These are phyloP conservation scores for Peribolospora kevripleyi DNA, from an alignment of 768 basidiomycete species.

Conservation along the genomic window DNA sequence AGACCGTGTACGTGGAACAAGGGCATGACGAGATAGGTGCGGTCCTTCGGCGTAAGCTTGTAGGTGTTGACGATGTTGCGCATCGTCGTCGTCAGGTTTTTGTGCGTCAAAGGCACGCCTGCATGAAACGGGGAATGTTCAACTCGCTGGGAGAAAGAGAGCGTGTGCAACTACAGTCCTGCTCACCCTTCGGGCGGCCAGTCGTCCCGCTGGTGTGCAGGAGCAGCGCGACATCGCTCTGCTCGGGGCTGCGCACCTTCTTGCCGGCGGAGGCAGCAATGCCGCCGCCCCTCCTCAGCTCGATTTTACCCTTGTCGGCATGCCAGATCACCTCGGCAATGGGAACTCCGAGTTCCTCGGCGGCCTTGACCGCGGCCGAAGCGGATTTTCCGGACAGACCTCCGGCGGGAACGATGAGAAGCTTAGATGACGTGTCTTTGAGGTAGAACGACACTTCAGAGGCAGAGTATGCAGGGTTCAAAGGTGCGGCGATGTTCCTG, in stretches of 20 bases:
- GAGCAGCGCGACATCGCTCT: conserved; percentile 30
- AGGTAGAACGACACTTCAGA: conserved; percentile 10
- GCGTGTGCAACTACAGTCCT: background rate
- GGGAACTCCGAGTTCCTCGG: conserved; percentile 4
- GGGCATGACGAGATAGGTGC: conserved; percentile 28
- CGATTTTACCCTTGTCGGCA: background rate
- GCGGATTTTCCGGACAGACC: background rate
- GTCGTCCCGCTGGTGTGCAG: conserved; percentile 38
- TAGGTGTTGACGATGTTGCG: conserved; percentile 19
- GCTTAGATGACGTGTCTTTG: conserved; percentile 4
- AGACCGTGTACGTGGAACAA: conserved; percentile 38
- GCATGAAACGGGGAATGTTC: background rate
- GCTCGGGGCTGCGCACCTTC: conserved; percentile 10
- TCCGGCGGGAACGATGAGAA: conserved; percentile 6
- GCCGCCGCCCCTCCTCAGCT: background rate
- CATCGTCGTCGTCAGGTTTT: conserved; percentile 19
- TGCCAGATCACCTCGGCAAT: conserved; percentile 8
- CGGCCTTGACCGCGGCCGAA: conserved; percentile 5
- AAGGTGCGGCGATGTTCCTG: conserved; percentile 6
- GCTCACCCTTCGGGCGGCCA: conserved; percentile 31
- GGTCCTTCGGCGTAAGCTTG: conserved; percentile 16
- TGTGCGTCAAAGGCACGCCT: conserved; percentile 17
- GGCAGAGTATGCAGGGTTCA: conserved; percentile 8
- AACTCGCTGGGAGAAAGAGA: background rate
- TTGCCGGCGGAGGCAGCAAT: background rate